Base-by-base conservation (phyloP, 345 rosid genomes). In the Eucalyptus camaldulensis region DNA sequence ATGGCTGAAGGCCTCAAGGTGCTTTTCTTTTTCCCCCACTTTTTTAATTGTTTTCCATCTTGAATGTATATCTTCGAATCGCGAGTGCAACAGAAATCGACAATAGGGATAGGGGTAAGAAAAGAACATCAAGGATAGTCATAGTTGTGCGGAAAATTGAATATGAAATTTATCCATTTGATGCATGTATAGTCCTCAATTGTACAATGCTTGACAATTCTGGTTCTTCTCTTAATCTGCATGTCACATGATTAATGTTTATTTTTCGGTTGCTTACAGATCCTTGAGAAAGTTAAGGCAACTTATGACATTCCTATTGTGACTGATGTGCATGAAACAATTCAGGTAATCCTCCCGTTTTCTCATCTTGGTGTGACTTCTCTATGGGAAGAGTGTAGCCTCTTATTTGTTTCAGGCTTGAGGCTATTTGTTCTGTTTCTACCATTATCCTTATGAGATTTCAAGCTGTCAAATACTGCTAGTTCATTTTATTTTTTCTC, bases 1-100 rank as follows among this genome's bases (percentile, higher is more conserved):
- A 91, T 98, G 96, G 93, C 43, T 72, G 96, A 98, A 93, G 99
- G 99, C 90, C 92, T 98, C 88, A 95, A 97, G 98, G 99, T 98
- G 87, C 43, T 53, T 50, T 86, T 58, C 7, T 43, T 5, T n/a
- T 86, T 56, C 80, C 25, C 31, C 5, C 8, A 8, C 40, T 87
- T 6, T 7, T 87, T 6, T 17, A 37, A 24, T 45, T 58, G 62
- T 19, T 56, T 76, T 76, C 85, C 27, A 40, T 76, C 47, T 76
- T 40, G 8, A 21, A 76, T 40, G 15, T 40, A 43, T 40, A 76
- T 76, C 85, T 40, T 76, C 9, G 8, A 37, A 76, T 40, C 2
- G 1, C 47, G 1, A 76, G 47, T 21, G 27, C 85, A 76, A 76
- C 47, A 40, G 85, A 76, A 76, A 76, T 37, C 24, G 14, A 72